Base-by-base conservation (phyloP, 306 rosid species). In the Acacia acuminata region DNA sequence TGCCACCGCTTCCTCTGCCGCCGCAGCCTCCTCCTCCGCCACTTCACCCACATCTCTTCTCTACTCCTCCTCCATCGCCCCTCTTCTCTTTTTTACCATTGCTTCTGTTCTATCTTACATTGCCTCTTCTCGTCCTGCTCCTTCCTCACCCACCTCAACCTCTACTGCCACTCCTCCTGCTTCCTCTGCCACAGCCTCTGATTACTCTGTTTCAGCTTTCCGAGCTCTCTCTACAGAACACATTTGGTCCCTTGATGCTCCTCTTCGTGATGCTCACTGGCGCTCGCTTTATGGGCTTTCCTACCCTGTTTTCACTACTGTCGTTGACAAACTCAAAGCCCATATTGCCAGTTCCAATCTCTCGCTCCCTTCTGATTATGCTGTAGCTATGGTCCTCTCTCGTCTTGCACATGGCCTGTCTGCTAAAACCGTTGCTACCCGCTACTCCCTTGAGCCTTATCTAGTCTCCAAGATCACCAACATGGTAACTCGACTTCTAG, bases 211-310 rank as follows among this genome's bases (percentile, higher is more conserved):
- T 36, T 87, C 97, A 3, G 98, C 98, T 64, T 93, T 96, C 85
- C 91, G 98, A 25, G 97, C 98, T 34, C 94, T 96, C 83, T 88
- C 97, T 56, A 93, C 99, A 0, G 98, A 96, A 48, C 96, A 92
- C 91, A 96, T 93, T 85, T 96, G 98, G 99, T 93, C 99, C 82
- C 93, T 95, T 0, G 96, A 95, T 53, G 90, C 98, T 78, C 97
- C 94, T 2, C 93, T 93, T 78, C 96, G 99, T 10, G 98, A 96
- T 48, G 94, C 98, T 17, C 98, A 89, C 20, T 96, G 98, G 98
- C 91, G 99, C 3, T 90, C 98, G 16, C 91, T 96, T 2, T 96
- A 93, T 84, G 99, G 99, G 64, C 87, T 96, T 38, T 93, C 97
- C 16, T 88, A 93, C 81, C 99, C 94, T 0, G 98, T 96, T 14